Evolutionary conservation across 805 yeast genomes (phyloP).

Genomic region (Zygoascus tannicola): DNA sequence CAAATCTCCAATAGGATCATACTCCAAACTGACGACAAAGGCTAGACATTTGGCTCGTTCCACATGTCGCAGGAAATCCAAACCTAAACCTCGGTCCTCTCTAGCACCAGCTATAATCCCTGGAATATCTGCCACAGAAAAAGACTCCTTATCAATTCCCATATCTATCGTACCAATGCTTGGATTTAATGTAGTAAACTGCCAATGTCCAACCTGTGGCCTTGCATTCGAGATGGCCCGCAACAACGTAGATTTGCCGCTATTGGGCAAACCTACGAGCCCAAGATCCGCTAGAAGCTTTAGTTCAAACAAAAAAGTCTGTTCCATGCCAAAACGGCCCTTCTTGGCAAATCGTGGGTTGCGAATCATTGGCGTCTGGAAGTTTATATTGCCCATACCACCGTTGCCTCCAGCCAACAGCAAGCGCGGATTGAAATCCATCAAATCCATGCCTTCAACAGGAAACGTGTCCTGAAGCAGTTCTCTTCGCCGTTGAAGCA

Average conservation of each 20-base stretch:
- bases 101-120: constrained; percentile 89
- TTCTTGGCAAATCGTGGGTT: constrained; percentile 82
- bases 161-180: constrained; percentile 77
- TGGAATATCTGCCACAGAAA: constrained; percentile 96
- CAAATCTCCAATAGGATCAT: constrained; percentile 61
- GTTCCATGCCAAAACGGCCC: constrained; percentile 65
- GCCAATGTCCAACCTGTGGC: constrained; percentile 95
- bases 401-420: constrained; percentile 82
- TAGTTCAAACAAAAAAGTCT: constrained; percentile 67
- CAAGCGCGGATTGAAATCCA: constrained; percentile 56
- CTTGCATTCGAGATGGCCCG: constrained; percentile 81
- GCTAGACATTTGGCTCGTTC: constrained; percentile 87
- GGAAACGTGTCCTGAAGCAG: constrained; percentile 62
- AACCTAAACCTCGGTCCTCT: constrained; percentile 79
- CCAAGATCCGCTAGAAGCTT: constrained; percentile 90
- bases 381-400: constrained; percentile 95
- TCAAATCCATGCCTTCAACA: constrained; percentile 64
- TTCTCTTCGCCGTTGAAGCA: constrained; percentile 49
- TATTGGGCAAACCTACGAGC: constrained; percentile 90
- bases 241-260: constrained; percentile 86
- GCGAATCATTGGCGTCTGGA: constrained; percentile 69
- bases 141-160: constrained; percentile 43
- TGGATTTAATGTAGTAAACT: constrained; percentile 88
- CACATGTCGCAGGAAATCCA: constrained; percentile 83
- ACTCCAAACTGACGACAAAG: constrained; percentile 73